These are phyloP conservation scores for Pascua guehoae DNA, from an alignment of 1,284 basidiomycete species.

Conservation along the genomic window DNA sequence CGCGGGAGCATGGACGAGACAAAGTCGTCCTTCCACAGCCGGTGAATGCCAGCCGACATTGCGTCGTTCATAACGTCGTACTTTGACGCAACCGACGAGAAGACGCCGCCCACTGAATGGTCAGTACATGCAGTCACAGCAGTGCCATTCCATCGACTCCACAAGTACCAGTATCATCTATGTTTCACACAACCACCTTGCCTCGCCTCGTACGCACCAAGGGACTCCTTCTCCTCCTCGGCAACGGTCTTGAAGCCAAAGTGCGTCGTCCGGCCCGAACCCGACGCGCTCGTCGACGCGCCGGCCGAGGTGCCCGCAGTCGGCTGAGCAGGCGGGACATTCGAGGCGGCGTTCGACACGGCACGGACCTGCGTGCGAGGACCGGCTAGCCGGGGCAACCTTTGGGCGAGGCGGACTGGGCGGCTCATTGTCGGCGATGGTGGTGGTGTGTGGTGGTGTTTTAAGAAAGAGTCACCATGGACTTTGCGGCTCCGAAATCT, in stretches of 20 bases:
- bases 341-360: slow-evolving; percentile 9
- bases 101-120: slow-evolving; percentile 75
- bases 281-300: neutral
- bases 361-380: slow-evolving; percentile 14
- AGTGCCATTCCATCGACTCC: too few relatives aligned
- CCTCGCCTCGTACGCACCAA: slow-evolving; percentile 46
- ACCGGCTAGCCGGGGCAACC: slow-evolving; percentile 7
- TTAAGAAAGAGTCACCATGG: neutral
- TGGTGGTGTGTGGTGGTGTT: neutral
- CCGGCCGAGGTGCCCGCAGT: neutral
- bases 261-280: slow-evolving; percentile 60
- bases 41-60: slow-evolving; percentile 91
- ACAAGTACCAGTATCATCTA: neutral
- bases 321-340: neutral
- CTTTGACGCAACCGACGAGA: slow-evolving; percentile 90
- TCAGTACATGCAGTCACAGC: neutral
- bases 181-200: neutral
- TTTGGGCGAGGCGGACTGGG: slow-evolving; percentile 12
- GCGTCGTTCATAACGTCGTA: slow-evolving; percentile 99
- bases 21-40: slow-evolving; percentile 95
- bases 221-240: slow-evolving; percentile 63
- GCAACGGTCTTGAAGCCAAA: slow-evolving; percentile 89
- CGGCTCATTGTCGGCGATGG: slow-evolving; percentile 12
- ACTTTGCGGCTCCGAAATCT: neutral
- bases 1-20: slow-evolving; percentile 73